These are phyloP conservation scores for Chenopodium berlandieri DNA, from an alignment of 148 eudicot species.

Conservation along the genomic window DNA sequence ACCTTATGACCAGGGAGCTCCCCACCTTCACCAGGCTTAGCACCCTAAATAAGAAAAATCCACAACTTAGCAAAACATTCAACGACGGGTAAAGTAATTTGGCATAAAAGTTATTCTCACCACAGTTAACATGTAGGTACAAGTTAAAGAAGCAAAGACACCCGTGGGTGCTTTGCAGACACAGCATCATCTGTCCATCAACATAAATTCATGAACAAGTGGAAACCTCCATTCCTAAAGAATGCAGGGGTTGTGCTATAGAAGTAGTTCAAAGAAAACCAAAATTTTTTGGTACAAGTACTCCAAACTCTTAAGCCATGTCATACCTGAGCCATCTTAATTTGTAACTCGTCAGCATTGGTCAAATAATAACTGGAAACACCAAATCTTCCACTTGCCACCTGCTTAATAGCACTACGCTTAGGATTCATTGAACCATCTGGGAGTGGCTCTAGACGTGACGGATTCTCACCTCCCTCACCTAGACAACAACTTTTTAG, in stretches of 20 bases:
- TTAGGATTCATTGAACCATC: slow-evolving; percentile 91
- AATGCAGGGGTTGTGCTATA: slow-evolving; percentile 35
- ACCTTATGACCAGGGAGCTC: slow-evolving; percentile 99
- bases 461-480: slow-evolving; percentile 99
- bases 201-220: slow-evolving; percentile 71
- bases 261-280: slow-evolving; percentile 18
- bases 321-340: slow-evolving; percentile 99
- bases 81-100: slow-evolving; percentile 18
- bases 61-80: slow-evolving; percentile 12
- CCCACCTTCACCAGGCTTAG: slow-evolving; percentile 99
- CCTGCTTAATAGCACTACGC: slow-evolving; percentile 98
- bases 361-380: slow-evolving; percentile 98
- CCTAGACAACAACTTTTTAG: slow-evolving; percentile 42
- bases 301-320: slow-evolving; percentile 1
- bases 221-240: slow-evolving; percentile 57
- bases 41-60: slow-evolving; percentile 54
- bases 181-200: slow-evolving; percentile 73
- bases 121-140: slow-evolving; percentile 64
- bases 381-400: slow-evolving; percentile 99
- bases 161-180: slow-evolving; percentile 54
- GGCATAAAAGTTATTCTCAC: slow-evolving; percentile 54
- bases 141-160: slow-evolving; percentile 73
- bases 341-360: slow-evolving; percentile 97
- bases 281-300: neutral
- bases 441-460: slow-evolving; percentile 85